phyloP scores from a whole-genome alignment of 164 flowering plant species.

The Magnolia officinalis region DNA sequence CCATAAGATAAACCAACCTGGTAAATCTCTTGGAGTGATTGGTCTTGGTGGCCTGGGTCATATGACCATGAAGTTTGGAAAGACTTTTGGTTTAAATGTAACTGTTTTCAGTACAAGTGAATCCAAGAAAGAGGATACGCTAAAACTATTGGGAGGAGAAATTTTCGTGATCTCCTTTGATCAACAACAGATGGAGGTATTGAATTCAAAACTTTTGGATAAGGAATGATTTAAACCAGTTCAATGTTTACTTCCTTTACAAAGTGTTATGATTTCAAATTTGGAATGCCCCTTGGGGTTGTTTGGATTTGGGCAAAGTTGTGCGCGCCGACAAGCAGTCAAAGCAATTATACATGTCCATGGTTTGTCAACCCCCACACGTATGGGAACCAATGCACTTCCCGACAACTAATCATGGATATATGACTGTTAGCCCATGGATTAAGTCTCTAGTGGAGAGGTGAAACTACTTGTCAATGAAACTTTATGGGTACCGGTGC shows the following conservation, averaged over 20 bases:
- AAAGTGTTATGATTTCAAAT: background rate
- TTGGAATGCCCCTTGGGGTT: background rate
- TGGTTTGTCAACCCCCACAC: background rate
- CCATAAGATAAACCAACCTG: slow-evolving; percentile 79
- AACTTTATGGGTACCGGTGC: no score
- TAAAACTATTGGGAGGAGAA: slow-evolving; percentile 62
- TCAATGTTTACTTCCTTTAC: background rate
- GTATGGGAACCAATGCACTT: no score
- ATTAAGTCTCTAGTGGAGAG: no score
- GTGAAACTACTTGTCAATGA: no score
- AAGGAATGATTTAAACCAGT: background rate
- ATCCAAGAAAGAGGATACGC: slow-evolving; percentile 72
- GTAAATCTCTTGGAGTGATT: slow-evolving; percentile 72
- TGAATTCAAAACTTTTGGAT: background rate
- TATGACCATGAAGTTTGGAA: slow-evolving; percentile 78
- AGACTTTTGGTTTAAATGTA: slow-evolving; percentile 69
- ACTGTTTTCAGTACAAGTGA: slow-evolving; percentile 71
- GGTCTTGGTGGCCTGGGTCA: slow-evolving; percentile 88
- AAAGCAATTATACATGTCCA: no score
- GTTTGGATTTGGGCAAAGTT: no score
- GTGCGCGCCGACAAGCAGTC: no score
- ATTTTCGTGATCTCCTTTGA: slow-evolving; percentile 68
- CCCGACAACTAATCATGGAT: no score
- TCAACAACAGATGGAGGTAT: slow-evolving; percentile 62
- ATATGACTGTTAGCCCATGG: no score